phyloP scores from a whole-genome alignment of 768 basidiomycete species.

The Boletus edulis region DNA sequence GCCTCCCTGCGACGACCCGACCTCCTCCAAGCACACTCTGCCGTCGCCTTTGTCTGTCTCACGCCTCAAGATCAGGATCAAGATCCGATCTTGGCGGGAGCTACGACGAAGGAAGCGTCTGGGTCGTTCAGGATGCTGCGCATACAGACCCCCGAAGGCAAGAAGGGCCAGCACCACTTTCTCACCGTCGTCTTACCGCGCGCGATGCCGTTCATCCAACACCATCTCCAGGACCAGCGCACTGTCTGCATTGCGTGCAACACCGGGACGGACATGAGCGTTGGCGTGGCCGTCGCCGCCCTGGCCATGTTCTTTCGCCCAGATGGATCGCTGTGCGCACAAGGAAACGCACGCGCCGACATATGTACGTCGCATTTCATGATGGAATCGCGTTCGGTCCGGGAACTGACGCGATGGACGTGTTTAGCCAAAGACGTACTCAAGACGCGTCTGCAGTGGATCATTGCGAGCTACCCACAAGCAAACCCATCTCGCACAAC shows the following conservation, averaged over 20 bases:
- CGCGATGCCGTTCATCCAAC: slow-evolving; percentile 44
- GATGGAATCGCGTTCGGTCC: not conserved
- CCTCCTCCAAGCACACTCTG: not conserved
- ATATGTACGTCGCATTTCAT: slow-evolving; percentile 21
- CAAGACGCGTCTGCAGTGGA: slow-evolving; percentile 78
- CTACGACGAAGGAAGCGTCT: too few species aligned
- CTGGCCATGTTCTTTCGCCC: slow-evolving; percentile 60
- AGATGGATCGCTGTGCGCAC: slow-evolving; percentile 36
- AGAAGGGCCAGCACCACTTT: slow-evolving; percentile 52
- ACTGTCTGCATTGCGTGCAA: slow-evolving; percentile 52
- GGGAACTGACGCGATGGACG: not conserved
- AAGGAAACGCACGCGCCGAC: not conserved
- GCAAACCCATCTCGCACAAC: slow-evolving; percentile 85
- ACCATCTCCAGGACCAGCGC: slow-evolving; percentile 35
- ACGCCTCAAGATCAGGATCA: not conserved
- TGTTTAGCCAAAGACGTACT: slow-evolving; percentile 56
- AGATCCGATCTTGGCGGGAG: too few species aligned
- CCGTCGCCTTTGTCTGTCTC: slow-evolving; percentile 20
- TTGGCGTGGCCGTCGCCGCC: slow-evolving; percentile 61
- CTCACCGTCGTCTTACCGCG: slow-evolving; percentile 47
- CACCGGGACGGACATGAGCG: slow-evolving; percentile 57
- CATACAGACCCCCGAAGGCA: slow-evolving; percentile 40
- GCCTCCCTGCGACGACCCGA: slow-evolving; percentile 23
- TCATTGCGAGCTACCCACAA: slow-evolving; percentile 68
- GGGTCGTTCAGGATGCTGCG: slow-evolving; percentile 9